Evolutionary conservation across 1,284 basidiomycete genomes (phyloP).

Genomic region (Termitomyces sp.): DNA sequence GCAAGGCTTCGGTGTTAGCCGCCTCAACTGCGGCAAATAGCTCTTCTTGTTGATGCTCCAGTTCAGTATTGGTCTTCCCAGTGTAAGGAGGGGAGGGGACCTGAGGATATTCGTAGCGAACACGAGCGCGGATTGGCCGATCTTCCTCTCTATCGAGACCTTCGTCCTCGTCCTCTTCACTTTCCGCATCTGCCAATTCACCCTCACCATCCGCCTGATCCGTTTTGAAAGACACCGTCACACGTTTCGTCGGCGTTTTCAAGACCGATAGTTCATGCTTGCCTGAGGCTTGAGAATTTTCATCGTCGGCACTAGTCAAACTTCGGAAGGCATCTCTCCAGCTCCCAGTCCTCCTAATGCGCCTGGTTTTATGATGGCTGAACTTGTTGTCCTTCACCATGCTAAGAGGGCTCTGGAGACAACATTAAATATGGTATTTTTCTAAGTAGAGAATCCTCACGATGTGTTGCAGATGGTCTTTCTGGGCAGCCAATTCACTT

Average conservation of each 20-base stretch:
- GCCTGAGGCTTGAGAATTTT: constrained; percentile 19
- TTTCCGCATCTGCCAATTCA: constrained; percentile 48
- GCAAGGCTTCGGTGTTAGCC: constrained; percentile 41
- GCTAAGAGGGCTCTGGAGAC: constrained; percentile 64
- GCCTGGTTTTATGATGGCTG: constrained; percentile 36
- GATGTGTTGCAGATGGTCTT: constrained; percentile 83
- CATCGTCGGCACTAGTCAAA: constrained; percentile 35
- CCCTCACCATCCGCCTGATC: constrained; percentile 32
- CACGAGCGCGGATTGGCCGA: constrained; percentile 55
- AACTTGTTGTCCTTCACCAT: constrained; percentile 72
- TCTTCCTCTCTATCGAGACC: constrained; percentile 51
- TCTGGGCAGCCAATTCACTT: constrained; percentile 62
- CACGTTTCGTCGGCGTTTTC: constrained; percentile 18
- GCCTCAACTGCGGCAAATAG: constrained; percentile 44
- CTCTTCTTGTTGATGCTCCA: constrained; percentile 45
- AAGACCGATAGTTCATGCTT: constrained; percentile 13
- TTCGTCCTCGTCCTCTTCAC: constrained; percentile 40
- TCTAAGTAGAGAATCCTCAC: constrained; percentile 21
- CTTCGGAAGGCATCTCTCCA: constrained; percentile 54
- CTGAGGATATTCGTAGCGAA: constrained; percentile 46
- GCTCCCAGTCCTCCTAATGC: constrained; percentile 44
- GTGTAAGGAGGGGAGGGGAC: constrained; percentile 12
- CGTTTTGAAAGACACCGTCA: constrained; percentile 2
- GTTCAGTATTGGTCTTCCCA: constrained; percentile 24
- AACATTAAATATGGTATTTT: background rate